Conservation (phyloP, 2,329 filamentous ascomycete species). For the Colletotrichum liriopes region DNA sequence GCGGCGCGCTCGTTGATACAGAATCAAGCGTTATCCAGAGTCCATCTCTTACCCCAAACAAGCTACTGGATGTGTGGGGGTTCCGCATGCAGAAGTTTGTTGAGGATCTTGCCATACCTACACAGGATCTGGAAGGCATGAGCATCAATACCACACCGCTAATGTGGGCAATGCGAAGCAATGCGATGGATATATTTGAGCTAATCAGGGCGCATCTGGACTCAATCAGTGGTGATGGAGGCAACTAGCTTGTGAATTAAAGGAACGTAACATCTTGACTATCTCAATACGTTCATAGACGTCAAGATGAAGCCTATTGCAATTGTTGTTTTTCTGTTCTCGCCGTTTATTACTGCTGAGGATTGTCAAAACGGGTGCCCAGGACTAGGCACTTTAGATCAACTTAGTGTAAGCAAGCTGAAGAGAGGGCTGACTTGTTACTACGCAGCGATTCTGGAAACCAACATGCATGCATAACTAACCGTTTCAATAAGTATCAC, state of each 20-base stretch:
- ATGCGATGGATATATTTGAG: constrained; percentile 25
- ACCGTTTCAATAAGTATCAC: too few relatives aligned
- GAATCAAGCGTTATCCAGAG: constrained; percentile 23
- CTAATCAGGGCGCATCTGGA: constrained; percentile 25
- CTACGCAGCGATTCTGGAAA: too few relatives aligned
- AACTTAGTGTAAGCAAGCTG: too few relatives aligned
- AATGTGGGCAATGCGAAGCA: constrained; percentile 27
- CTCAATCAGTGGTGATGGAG: constrained; percentile 5
- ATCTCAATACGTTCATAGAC: too few relatives aligned
- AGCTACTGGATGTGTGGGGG: constrained; percentile 29
- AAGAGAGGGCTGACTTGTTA: too few relatives aligned
- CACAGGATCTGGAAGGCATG: constrained; percentile 6
- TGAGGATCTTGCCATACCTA: constrained; percentile 13
- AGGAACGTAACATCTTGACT: background rate
- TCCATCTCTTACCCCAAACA: constrained; percentile 5
- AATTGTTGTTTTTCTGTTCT: too few relatives aligned
- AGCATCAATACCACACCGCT: constrained; percentile 21
- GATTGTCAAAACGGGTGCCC: too few relatives aligned
- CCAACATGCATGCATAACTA: too few relatives aligned
- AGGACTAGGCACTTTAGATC: too few relatives aligned
- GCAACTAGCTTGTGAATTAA: background rate
- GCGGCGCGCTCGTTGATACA: constrained; percentile 33
- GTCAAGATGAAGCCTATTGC: too few relatives aligned
- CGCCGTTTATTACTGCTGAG: too few relatives aligned
- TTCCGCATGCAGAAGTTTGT: constrained; percentile 30